Conservation (phyloP, 2,329 filamentous ascomycete species). For the Coniella vitis region DNA sequence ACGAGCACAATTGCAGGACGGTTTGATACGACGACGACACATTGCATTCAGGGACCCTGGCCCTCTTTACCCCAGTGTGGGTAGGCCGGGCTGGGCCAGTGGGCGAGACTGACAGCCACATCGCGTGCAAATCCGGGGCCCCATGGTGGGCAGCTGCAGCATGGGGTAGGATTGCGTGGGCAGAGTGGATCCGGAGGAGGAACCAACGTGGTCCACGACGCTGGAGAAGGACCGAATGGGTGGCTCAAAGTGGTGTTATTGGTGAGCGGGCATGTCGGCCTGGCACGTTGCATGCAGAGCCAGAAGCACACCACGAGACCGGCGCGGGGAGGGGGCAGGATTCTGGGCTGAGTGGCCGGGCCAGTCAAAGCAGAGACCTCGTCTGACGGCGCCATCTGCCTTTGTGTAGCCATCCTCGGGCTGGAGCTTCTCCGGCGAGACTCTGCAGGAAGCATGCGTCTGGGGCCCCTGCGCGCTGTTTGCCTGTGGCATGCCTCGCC, state of each 20-base stretch:
- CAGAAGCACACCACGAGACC: too few species aligned
- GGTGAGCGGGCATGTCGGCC: too few species aligned
- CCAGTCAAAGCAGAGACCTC: not conserved
- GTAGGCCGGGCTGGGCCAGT: too few species aligned
- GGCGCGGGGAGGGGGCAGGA: too few species aligned
- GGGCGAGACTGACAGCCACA: not conserved
- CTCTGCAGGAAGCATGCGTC: not conserved
- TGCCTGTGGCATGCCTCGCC: too few species aligned
- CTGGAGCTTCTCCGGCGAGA: slow-evolving; percentile 2
- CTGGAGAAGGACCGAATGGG: slow-evolving; percentile 2
- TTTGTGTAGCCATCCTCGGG: not conserved
- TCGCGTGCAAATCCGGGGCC: slow-evolving; percentile 1
- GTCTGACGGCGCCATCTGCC: not conserved
- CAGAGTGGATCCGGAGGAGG: not conserved
- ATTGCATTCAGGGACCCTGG: too few species aligned
- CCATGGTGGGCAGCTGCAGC: not conserved
- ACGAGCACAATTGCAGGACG: too few species aligned
- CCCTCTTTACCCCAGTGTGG: too few species aligned
- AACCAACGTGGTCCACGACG: not conserved
- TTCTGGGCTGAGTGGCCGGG: too few species aligned
- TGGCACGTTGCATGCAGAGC: too few species aligned
- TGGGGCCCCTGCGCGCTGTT: too few species aligned
- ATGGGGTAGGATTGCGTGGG: not conserved
- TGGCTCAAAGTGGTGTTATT: not conserved
- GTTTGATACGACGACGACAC: too few species aligned